Conservation (phyloP, 2,329 filamentous ascomycete genomes). For the Nectriaceae sp. region DNA sequence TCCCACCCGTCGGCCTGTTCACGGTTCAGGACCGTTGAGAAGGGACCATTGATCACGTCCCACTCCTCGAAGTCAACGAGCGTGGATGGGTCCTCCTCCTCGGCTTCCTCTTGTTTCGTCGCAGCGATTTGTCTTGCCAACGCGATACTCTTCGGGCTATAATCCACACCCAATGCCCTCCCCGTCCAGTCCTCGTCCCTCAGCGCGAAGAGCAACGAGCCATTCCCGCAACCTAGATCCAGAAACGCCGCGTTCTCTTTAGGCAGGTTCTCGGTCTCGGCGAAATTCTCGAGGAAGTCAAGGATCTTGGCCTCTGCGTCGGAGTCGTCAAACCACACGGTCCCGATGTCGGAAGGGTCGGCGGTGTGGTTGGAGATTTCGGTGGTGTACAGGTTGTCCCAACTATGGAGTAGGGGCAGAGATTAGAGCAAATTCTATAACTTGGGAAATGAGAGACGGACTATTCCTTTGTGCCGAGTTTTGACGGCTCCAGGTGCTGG, state of each 20-base stretch:
- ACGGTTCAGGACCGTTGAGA: slow-evolving; percentile 35
- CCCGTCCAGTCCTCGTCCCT: slow-evolving; percentile 66
- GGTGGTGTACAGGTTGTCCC: slow-evolving; percentile 72
- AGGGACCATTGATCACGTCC: slow-evolving; percentile 59
- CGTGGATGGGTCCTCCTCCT: slow-evolving; percentile 26
- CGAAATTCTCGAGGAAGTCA: slow-evolving; percentile 57
- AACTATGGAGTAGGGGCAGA: slow-evolving; percentile 49
- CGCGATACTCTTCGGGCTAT: slow-evolving; percentile 72
- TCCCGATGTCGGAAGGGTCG: slow-evolving; percentile 79
- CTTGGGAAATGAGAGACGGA: slow-evolving; percentile 45
- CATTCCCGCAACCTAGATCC: slow-evolving; percentile 93
- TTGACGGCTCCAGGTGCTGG: slow-evolving; percentile 71
- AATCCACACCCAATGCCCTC: slow-evolving; percentile 83
- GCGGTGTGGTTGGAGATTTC: slow-evolving; percentile 72
- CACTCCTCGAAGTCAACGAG: slow-evolving; percentile 54
- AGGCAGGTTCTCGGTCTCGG: slow-evolving; percentile 30
- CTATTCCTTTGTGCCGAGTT: slow-evolving; percentile 90
- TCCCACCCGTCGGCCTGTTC: slow-evolving; percentile 66
- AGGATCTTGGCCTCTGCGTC: slow-evolving; percentile 83
- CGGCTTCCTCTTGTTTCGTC: slow-evolving; percentile 16
- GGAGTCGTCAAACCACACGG: slow-evolving; percentile 95
- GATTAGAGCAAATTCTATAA: slow-evolving; percentile 4
- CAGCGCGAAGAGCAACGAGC: slow-evolving; percentile 83
- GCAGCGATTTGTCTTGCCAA: slow-evolving; percentile 68
- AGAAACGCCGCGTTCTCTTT: slow-evolving; percentile 60